A percentile compares a stretch with the other conserved stretches of the same genome.
phyloP scores from a whole-genome alignment of 768 basidiomycete species.

The Ramaria sp. region DNA sequence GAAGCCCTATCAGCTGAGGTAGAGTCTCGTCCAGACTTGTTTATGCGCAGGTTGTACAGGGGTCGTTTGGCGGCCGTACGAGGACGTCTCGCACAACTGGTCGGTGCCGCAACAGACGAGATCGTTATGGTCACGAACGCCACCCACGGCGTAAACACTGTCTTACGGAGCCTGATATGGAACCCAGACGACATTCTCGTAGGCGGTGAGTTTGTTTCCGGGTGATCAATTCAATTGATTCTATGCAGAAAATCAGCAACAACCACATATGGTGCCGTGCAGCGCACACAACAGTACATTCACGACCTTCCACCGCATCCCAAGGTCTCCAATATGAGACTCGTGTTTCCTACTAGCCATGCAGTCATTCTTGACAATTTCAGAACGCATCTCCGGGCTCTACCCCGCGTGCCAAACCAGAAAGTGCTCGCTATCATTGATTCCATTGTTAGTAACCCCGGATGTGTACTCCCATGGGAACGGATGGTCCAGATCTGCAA shows the following conservation, averaged over 20 bases:
- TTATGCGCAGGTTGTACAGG: constrained; percentile 20
- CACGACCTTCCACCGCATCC: constrained; percentile 47
- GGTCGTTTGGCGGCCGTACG: constrained; percentile 19
- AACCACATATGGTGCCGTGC: constrained; percentile 48
- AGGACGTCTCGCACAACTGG: constrained; percentile 17
- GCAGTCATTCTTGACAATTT: constrained; percentile 43
- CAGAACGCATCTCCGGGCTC: constrained; percentile 23
- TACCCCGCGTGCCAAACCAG: constrained; percentile 20
- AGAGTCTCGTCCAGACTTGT: constrained; percentile 23
- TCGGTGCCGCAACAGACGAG: constrained; percentile 22
- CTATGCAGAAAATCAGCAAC: constrained; percentile 25
- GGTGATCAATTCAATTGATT: background rate
- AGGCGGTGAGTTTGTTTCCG: constrained; percentile 28
- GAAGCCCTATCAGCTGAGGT: constrained; percentile 16
- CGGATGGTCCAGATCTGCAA: constrained; percentile 54
- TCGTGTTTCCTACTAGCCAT: constrained; percentile 48
- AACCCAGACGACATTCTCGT: constrained; percentile 55
- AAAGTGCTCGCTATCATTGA: constrained; percentile 65
- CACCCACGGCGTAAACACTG: constrained; percentile 52
- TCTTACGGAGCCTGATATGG: constrained; percentile 62
- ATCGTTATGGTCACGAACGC: constrained; percentile 42
- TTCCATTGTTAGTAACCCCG: constrained; percentile 51
- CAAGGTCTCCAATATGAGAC: constrained; percentile 32
- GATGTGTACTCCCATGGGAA: constrained; percentile 57
- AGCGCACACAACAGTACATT: constrained; percentile 39